Evolutionary conservation across 352 stramenopile genomes (phyloP).

Genomic region (Globisporangium perplexum): DNA sequence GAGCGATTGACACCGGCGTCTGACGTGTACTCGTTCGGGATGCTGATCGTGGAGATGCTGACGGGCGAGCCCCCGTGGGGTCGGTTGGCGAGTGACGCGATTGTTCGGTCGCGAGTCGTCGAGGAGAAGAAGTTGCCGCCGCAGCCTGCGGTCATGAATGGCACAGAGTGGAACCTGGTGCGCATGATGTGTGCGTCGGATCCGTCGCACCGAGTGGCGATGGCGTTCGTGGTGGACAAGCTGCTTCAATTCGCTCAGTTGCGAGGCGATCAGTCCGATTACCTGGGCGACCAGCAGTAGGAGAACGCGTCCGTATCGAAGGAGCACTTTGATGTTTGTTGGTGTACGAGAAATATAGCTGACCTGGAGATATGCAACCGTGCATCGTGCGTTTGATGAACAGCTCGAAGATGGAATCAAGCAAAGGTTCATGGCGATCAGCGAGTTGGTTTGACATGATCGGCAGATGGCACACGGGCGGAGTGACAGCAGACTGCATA

Average conservation of each 20-base stretch:
- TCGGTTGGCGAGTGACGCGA: not conserved
- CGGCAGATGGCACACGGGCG: too few species aligned
- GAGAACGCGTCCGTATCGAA: too few species aligned
- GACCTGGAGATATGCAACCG: too few species aligned
- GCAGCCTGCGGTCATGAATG: not conserved
- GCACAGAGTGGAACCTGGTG: not conserved
- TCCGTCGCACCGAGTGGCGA: not conserved
- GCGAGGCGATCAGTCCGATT: too few species aligned
- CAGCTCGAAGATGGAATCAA: too few species aligned
- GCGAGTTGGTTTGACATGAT: too few species aligned
- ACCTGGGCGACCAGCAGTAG: too few species aligned
- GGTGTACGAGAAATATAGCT: too few species aligned
- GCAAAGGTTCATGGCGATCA: too few species aligned
- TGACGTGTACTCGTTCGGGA: constrained; percentile 1
- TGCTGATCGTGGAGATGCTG: not conserved
- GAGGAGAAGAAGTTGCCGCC: not conserved
- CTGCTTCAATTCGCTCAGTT: not conserved
- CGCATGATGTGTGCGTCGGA: not conserved
- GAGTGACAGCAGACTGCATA: too few species aligned
- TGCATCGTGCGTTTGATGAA: too few species aligned
- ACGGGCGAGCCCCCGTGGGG: not conserved
- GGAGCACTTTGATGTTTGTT: too few species aligned
- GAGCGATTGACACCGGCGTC: not conserved
- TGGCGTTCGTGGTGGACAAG: not conserved
- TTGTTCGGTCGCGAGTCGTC: not conserved